Percentiles rank a stretch among this genome's conserved stretches.
Conservation (phyloP, 164 flowering plant genomes). For the Litsea cubeba region DNA sequence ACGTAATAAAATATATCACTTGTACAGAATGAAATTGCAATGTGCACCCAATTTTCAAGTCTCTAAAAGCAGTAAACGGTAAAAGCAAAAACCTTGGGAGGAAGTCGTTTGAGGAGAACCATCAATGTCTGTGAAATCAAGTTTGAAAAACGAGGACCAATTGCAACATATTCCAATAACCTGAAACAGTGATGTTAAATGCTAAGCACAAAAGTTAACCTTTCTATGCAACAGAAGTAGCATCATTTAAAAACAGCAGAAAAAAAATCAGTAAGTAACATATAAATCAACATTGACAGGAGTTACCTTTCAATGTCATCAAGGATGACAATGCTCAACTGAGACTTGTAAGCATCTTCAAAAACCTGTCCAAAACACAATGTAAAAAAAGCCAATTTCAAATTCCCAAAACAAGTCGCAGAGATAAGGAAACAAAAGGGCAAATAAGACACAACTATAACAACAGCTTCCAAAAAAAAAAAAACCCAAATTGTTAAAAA, state of each 20-base stretch:
- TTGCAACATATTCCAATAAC: slow-evolving; percentile 77
- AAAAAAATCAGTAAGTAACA: background rate
- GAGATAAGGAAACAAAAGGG: background rate
- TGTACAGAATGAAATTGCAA: no score
- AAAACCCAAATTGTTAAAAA: background rate
- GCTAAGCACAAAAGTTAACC: background rate
- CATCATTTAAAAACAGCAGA: background rate
- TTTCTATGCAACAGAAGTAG: no score
- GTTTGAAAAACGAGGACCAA: slow-evolving; percentile 97
- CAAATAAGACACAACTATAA: background rate
- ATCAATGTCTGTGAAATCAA: slow-evolving; percentile 76
- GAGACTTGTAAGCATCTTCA: slow-evolving; percentile 98
- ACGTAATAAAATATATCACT: no score
- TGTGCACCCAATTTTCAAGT: background rate
- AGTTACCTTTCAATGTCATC: slow-evolving; percentile 95
- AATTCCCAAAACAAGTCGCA: background rate
- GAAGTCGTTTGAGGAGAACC: slow-evolving; percentile 86
- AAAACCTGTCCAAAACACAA: slow-evolving; percentile 52
- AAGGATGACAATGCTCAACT: slow-evolving; percentile 79
- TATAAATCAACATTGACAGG: background rate
- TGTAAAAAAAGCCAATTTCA: background rate
- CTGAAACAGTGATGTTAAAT: slow-evolving; percentile 31
- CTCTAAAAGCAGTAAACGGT: background rate
- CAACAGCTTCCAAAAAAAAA: background rate
- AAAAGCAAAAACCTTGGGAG: slow-evolving; percentile 65